Evolutionary conservation across 2,329 filamentous ascomycete species (phyloP), one percentile per base, ranked within the genome.

Genomic region (Cordyceps cateniannulata): DNA sequence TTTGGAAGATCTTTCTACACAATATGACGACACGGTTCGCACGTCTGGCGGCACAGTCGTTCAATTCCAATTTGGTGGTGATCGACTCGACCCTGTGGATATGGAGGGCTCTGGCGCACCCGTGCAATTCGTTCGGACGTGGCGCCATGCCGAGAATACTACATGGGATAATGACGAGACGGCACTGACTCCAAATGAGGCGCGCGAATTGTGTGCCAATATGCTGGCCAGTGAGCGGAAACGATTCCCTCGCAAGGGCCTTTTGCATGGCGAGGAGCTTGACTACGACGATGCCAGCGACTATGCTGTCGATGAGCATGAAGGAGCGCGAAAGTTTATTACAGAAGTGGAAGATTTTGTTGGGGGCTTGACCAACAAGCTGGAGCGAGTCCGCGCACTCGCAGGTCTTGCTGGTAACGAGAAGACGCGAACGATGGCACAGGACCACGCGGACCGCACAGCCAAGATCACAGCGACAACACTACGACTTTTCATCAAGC

Each of bases 31-130:
- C 68, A 99, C 95, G 0, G 93, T 99, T 0, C 86, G 95, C 61
- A 98, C 93, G 29, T 97, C 93, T 0, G 88, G 88, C 2, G 90
- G 90, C 8, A 87, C 87, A 35, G 89, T 99, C 63, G 92, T 99
- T 2, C 95, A 99, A 71, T 98, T 99, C 76, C 92, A 96, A 70
- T 99, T 96, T 68, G 95, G 95, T 72, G 95, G 95, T 35, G 95
- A 99, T 70, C 93, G 93, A 65, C 80, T 99, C 35, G 95, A 99
- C 72, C 95, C 95, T 1, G 89, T 97, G 22, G 93, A 98, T 70
- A 99, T 99, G 93, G 95, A 99, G 73, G 95, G 92, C 48, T 88
- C 89, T 64, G 93, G 91, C 8, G 91, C 90, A 67, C 95, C 95
- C 5, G 95, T 99, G 55, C 85, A 97, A 69, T 97, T 98, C 70